Evolutionary conservation across 1,284 basidiomycete genomes (phyloP), one percentile per base, ranked within the genome.

Genomic region (Tylopilus microsporus): DNA sequence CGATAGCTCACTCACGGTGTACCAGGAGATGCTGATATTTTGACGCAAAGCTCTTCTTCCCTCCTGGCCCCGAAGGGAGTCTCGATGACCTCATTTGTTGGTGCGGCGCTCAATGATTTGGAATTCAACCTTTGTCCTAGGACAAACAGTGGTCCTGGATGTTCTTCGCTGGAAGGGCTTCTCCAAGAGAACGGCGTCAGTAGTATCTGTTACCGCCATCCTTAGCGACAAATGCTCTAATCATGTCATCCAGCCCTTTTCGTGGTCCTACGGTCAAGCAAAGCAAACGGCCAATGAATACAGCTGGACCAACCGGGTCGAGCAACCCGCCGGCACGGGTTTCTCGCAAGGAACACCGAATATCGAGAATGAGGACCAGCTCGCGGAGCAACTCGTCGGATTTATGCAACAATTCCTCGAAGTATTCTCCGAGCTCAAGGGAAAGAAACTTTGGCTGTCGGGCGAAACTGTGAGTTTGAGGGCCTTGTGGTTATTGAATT

Each of bases 251-350:
- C 37, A 89, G 82, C 87, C 87, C 1, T 78, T 91, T 69, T 77
- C 75, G 36, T 90, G 90, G 89, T 74, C 79, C 7, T 76, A 66
- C 50, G 90, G 90, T 2, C 82, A 83, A 62, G 85, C 84, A 3
- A 78, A 79, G 56, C 83, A 89, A 1, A 85, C 81, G 0, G 74
- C 73, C 2, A 94, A 92, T 63, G 80, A 86, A 61, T 83, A 82
- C 68, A 87, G 87, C 66, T 93, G 89, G 90, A 89, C 87, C 1
- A 92, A 92, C 66, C 74, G 82, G 79, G 81, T 93, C 8, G 91
- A 94, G 66, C 92, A 94, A 65, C 92, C 92, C 1, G 84, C 92
- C 32, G 87, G 89, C 9, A 91, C 89, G 0, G 92, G 92, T 2
- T 93, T 87, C 69, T 87, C 87, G 1, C 84, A 85, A 63, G 92